Conservation (phyloP, 2,329 filamentous ascomycete genomes). For the Metarhizium guizhouense region DNA sequence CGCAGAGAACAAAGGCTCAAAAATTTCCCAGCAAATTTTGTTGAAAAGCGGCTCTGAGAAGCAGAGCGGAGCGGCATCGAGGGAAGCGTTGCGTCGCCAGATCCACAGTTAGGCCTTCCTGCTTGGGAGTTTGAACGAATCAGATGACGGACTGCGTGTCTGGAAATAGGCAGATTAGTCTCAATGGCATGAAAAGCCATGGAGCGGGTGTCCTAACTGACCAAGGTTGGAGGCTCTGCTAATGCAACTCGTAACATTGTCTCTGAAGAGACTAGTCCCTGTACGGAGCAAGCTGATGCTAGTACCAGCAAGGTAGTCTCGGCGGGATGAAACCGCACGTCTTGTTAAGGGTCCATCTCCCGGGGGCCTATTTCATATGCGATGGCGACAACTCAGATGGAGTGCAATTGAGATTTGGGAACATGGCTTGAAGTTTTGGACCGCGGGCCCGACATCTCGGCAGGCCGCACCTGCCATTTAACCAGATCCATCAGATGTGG, state of each 20-base stretch:
- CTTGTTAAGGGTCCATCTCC: neutral
- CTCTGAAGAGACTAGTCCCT: neutral
- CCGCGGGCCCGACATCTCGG: neutral
- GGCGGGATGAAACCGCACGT: neutral
- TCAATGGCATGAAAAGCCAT: neutral
- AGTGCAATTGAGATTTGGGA: neutral
- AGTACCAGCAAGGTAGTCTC: neutral
- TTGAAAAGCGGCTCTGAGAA: neutral
- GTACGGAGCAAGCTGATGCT: neutral
- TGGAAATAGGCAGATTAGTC: neutral
- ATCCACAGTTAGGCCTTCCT: conserved; percentile 9
- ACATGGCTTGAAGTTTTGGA: neutral
- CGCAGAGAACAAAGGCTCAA: neutral
- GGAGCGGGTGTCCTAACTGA: neutral
- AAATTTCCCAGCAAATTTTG: neutral
- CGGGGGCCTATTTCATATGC: neutral
- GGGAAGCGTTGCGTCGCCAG: neutral
- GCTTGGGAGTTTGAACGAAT: neutral
- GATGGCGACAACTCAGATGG: neutral
- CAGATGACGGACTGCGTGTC: neutral
- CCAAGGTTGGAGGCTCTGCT: neutral
- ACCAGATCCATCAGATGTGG: neutral
- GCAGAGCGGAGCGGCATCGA: neutral
- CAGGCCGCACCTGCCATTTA: neutral
- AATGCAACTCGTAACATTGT: neutral